Percentiles rank a stretch among this genome's conserved stretches.
phyloP scores from a whole-genome alignment of 345 rosid species.

The Aegle marmelos region DNA sequence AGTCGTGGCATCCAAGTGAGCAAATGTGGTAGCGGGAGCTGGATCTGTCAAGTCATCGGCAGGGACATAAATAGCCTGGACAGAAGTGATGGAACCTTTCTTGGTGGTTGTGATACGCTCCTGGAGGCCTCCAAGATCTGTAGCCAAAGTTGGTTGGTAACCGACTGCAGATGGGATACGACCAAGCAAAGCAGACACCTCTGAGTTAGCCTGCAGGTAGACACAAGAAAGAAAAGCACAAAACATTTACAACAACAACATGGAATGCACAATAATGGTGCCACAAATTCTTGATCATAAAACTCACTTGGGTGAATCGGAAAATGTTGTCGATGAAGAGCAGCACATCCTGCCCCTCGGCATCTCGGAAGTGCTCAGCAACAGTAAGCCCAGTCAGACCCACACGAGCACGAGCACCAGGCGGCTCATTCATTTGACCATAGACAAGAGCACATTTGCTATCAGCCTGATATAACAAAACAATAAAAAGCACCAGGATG shows the following conservation, averaged over 20 bases:
- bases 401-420: slow-evolving; percentile 99
- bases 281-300: not conserved
- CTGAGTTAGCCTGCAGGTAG: slow-evolving; percentile 81
- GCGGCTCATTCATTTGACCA: slow-evolving; percentile 99
- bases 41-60: slow-evolving; percentile 99
- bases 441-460: slow-evolving; percentile 98
- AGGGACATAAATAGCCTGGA: slow-evolving; percentile 98
- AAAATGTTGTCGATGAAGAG: slow-evolving; percentile 96
- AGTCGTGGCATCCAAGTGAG: slow-evolving; percentile 99
- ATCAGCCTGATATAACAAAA: slow-evolving; percentile 48
- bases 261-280: too few species aligned
- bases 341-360: slow-evolving; percentile 98
- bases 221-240: not conserved
- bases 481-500: not conserved
- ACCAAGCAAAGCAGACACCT: slow-evolving; percentile 98
- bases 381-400: slow-evolving; percentile 97
- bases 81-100: slow-evolving; percentile 97
- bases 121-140: slow-evolving; percentile 99
- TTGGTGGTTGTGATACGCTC: slow-evolving; percentile 98
- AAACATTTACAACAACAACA: not conserved
- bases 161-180: slow-evolving; percentile 99
- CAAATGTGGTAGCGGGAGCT: slow-evolving; percentile 98
- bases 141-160: slow-evolving; percentile 97
- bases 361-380: slow-evolving; percentile 98
- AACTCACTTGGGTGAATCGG: slow-evolving; percentile 84